These are phyloP conservation scores for Diaporthe amygdali DNA, from an alignment of 2,329 filamentous ascomycete genomes.

Conservation along the genomic window DNA sequence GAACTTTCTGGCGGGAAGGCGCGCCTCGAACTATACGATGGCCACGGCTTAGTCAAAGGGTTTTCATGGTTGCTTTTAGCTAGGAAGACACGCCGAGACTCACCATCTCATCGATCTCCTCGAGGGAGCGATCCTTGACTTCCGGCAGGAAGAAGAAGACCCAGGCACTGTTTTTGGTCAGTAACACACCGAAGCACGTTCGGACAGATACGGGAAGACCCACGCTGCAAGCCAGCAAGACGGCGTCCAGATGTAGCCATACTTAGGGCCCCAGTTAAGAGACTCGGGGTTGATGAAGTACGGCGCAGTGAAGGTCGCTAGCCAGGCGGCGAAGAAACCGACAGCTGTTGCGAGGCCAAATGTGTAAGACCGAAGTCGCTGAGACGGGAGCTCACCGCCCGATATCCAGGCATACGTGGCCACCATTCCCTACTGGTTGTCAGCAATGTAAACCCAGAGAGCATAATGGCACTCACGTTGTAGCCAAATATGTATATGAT, in stretches of 20 bases:
- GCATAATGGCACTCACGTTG: conserved; percentile 39
- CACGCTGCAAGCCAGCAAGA: conserved; percentile 38
- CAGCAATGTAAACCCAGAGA: not conserved
- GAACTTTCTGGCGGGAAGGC: conserved; percentile 48
- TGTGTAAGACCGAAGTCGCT: conserved; percentile 60
- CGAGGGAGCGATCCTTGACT: conserved; percentile 56
- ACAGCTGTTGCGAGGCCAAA: conserved; percentile 60
- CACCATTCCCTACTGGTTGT: conserved; percentile 45
- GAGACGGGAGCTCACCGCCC: conserved; percentile 61
- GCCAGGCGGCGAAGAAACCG: conserved; percentile 61
- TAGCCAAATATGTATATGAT: conserved; percentile 60
- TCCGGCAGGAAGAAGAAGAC: conserved; percentile 58
- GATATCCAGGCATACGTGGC: conserved; percentile 62
- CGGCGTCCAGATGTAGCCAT: conserved; percentile 60
- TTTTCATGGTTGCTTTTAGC: too few relatives aligned
- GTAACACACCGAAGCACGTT: not conserved
- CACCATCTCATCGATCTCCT: conserved; percentile 62
- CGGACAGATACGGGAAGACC: not conserved
- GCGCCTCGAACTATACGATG: conserved; percentile 37
- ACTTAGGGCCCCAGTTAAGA: conserved; percentile 62
- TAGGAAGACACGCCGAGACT: not conserved
- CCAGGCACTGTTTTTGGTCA: conserved; percentile 32
- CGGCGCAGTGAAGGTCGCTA: conserved; percentile 62
- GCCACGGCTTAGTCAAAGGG: not conserved
- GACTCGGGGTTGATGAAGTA: conserved; percentile 63